phyloP scores from a whole-genome alignment of 805 yeast species.

The Wickerhamiella parazyma region DNA sequence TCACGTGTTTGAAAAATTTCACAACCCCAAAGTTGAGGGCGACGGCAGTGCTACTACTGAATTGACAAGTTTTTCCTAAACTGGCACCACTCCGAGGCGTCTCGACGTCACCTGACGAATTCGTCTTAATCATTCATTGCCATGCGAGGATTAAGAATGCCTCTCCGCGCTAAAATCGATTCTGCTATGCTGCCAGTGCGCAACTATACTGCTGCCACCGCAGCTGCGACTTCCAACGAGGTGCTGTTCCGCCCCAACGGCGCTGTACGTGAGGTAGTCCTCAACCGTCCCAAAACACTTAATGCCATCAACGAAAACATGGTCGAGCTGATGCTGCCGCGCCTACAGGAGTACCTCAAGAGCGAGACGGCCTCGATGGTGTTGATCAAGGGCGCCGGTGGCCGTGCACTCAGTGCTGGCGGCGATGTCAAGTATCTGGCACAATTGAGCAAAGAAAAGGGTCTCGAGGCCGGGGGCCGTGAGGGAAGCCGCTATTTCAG shows the following conservation, averaged over 20 bases:
- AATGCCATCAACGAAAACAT: constrained; percentile 72
- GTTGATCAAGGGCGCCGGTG: constrained; percentile 48
- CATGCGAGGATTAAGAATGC: constrained; percentile 19
- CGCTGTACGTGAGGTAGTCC: constrained; percentile 55
- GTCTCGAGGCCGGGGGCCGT: constrained; percentile 33
- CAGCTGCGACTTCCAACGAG: constrained; percentile 27
- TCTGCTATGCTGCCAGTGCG: constrained; percentile 15
- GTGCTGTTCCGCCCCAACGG: constrained; percentile 51
- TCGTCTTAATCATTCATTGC: background rate
- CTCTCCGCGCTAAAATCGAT: constrained; percentile 25
- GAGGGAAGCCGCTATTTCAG: constrained; percentile 56
- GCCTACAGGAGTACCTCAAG: constrained; percentile 64
- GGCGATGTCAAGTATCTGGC: constrained; percentile 88
- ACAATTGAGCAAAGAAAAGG: constrained; percentile 20
- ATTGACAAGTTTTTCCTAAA: no score
- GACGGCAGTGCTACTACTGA: no score
- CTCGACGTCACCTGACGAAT: background rate
- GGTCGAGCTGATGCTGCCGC: constrained; percentile 58
- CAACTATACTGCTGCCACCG: constrained; percentile 6
- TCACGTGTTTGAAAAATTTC: background rate
- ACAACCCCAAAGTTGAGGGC: no score
- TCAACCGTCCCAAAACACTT: constrained; percentile 71
- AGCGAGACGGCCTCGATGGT: constrained; percentile 50
- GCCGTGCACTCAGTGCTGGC: constrained; percentile 81
- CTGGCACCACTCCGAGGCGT: no score